Conservation (phyloP, 345 rosid genomes). For the Salix arbutifolia region DNA sequence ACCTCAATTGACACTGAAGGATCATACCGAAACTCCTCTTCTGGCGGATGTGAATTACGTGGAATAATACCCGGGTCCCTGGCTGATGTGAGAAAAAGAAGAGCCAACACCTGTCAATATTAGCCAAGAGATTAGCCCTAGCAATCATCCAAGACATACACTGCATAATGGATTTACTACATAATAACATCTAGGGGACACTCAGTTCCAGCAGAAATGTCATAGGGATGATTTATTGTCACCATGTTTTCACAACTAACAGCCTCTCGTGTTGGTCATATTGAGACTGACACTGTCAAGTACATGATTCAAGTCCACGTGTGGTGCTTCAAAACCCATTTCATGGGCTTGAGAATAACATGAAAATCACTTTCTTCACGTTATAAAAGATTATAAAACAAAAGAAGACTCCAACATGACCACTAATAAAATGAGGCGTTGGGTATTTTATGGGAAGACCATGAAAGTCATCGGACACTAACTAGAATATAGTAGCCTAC, state of each 20-base stretch:
- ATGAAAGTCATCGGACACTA: not conserved
- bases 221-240: not conserved
- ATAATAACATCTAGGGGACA: not conserved
- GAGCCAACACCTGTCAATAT: conserved; percentile 66
- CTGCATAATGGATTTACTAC: not conserved
- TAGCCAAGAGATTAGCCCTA: conserved; percentile 11
- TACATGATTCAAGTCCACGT: not conserved
- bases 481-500: not conserved
- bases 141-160: not conserved
- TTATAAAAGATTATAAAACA: not conserved
- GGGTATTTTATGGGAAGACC: not conserved
- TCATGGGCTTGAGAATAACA: not conserved
- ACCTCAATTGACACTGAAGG: conserved; percentile 49
- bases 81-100: conserved; percentile 83
- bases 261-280: not conserved
- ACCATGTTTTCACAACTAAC: not conserved
- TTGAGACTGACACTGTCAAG: not conserved
- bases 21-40: conserved; percentile 72
- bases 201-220: not conserved
- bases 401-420: not conserved
- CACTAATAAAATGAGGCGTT: not conserved
- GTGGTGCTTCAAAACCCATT: not conserved
- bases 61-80: conserved; percentile 96
- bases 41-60: conserved; percentile 89
- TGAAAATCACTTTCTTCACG: not conserved